A percentile compares a stretch with the other conserved stretches of the same genome.
Conservation (phyloP, 2,329 filamentous ascomycete species). For the Stemphylium lycopersici region DNA sequence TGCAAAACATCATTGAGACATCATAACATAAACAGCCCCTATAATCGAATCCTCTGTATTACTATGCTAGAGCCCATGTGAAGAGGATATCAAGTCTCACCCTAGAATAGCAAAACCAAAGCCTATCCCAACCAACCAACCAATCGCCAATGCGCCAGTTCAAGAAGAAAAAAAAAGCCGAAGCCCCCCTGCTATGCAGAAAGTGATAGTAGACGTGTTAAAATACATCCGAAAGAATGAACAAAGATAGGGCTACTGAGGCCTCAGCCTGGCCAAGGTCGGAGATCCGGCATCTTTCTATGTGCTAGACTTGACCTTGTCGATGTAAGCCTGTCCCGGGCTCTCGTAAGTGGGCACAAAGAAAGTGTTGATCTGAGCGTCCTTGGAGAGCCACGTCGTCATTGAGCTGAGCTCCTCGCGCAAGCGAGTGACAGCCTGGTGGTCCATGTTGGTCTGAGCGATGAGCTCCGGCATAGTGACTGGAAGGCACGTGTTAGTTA, state of each 20-base stretch:
- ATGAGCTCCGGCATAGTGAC: slow-evolving; percentile 91
- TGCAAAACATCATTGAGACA: slow-evolving; percentile 27
- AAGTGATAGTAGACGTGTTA: slow-evolving; percentile 20
- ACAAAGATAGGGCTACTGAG: neutral
- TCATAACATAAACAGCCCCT: slow-evolving; percentile 8
- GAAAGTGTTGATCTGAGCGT: slow-evolving; percentile 70
- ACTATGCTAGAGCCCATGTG: slow-evolving; percentile 6
- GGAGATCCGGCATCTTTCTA: neutral
- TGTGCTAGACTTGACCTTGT: slow-evolving; percentile 61
- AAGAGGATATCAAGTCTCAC: neutral
- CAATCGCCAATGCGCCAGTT: slow-evolving; percentile 22
- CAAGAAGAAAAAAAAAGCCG: slow-evolving; percentile 9
- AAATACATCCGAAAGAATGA: neutral
- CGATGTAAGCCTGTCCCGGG: slow-evolving; percentile 72
- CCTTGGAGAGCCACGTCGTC: slow-evolving; percentile 79
- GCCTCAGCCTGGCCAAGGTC: neutral
- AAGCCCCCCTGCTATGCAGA: slow-evolving; percentile 17
- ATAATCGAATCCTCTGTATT: slow-evolving; percentile 9
- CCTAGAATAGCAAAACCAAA: neutral
- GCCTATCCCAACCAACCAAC: neutral
- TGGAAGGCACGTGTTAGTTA: slow-evolving; percentile 47
- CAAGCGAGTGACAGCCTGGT: slow-evolving; percentile 84
- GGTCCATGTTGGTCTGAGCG: slow-evolving; percentile 97
- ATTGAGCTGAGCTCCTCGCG: slow-evolving; percentile 89
- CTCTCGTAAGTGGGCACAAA: slow-evolving; percentile 80